A percentile compares a stretch with the other conserved stretches of the same genome.
Evolutionary conservation across 257 asterid species (phyloP).

Genomic region (Ajuga chamaepitys): DNA sequence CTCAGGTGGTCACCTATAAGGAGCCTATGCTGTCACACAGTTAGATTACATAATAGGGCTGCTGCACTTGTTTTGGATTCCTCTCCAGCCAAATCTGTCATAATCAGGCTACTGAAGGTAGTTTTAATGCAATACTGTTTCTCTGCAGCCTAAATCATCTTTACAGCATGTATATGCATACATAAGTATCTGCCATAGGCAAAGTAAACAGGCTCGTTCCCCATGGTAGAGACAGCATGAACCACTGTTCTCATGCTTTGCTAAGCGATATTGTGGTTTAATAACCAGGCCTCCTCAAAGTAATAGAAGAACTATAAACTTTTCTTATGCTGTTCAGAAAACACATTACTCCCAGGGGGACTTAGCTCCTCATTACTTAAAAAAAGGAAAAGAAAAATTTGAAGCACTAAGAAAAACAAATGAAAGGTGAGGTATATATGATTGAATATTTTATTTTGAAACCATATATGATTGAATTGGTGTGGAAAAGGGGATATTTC

Average conservation of each 20-base stretch:
- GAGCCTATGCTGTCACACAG: no score
- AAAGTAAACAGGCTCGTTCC: not conserved
- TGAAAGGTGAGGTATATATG: not conserved
- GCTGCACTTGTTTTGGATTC: not conserved
- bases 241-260: not conserved
- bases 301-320: not conserved
- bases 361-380: no score
- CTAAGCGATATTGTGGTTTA: not conserved
- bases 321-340: not conserved
- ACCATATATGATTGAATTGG: no score
- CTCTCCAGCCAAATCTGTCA: not conserved
- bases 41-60: not conserved
- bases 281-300: not conserved
- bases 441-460: not conserved
- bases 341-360: not conserved
- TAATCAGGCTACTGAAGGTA: not conserved
- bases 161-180: not conserved
- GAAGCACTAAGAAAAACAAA: not conserved
- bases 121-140: not conserved
- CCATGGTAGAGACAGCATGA: not conserved
- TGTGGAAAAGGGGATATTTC: not conserved
- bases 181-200: not conserved
- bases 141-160: not conserved
- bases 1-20: not conserved
- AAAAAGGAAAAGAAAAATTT: no score